phyloP scores from a whole-genome alignment of 2,329 filamentous ascomycete genomes.

The Talaromyces sp. region DNA sequence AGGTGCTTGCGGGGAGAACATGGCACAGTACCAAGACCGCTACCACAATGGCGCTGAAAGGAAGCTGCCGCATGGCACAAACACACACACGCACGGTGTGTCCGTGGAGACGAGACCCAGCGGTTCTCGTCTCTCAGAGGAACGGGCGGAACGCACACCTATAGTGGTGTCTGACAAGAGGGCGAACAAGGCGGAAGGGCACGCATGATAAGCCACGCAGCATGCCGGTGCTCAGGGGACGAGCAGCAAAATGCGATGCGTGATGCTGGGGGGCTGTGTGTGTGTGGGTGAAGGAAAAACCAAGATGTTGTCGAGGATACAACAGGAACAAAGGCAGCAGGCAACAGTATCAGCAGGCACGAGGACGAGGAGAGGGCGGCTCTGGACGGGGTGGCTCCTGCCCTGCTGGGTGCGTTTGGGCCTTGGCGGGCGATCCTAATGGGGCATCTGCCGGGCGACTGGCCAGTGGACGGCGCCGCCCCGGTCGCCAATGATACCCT shows the following conservation, averaged over 20 bases:
- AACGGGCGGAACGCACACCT: not conserved
- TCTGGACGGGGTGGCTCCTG: not conserved
- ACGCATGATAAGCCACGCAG: not conserved
- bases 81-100: not conserved
- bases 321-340: too few species aligned
- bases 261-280: not conserved
- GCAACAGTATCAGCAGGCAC: not conserved
- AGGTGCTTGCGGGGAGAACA: not conserved
- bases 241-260: not conserved
- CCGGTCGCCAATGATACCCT: not conserved
- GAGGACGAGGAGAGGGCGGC: not conserved
- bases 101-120: not conserved
- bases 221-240: not conserved
- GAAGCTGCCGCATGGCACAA: constrained; percentile 2
- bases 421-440: not conserved
- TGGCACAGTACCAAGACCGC: not conserved
- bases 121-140: not conserved
- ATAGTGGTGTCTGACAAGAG: not conserved
- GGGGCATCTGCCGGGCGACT: not conserved
- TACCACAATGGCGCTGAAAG: not conserved
- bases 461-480: not conserved
- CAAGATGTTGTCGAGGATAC: not conserved
- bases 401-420: not conserved
- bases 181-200: not conserved
- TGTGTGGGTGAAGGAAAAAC: not conserved